Conservation (phyloP, 2,329 filamentous ascomycete genomes). For the Venturia oleaginea region DNA sequence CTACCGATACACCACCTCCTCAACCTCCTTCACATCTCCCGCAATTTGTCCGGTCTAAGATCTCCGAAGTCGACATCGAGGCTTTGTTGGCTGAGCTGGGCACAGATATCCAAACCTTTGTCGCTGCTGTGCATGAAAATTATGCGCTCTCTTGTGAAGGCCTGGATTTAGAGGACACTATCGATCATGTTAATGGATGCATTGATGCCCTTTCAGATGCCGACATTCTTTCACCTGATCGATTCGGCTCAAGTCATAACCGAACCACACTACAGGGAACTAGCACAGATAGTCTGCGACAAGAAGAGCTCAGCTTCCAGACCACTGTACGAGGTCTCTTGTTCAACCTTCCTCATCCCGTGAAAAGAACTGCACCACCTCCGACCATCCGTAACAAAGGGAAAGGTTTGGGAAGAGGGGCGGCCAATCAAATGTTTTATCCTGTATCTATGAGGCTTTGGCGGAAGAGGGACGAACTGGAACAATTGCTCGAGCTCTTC, state of each 20-base stretch:
- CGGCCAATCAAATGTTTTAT: constrained; percentile 71
- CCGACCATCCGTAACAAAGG: constrained; percentile 26
- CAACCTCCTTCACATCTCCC: constrained; percentile 40
- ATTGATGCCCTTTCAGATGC: constrained; percentile 80
- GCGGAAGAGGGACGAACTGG: constrained; percentile 73
- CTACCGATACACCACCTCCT: constrained; percentile 22
- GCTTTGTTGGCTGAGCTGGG: constrained; percentile 85
- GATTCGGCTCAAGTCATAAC: constrained; percentile 51
- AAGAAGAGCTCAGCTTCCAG: constrained; percentile 92
- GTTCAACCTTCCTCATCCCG: constrained; percentile 76
- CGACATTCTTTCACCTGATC: constrained; percentile 71
- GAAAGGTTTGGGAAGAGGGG: constrained; percentile 17
- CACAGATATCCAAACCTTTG: constrained; percentile 83
- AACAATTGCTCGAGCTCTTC: constrained; percentile 62
- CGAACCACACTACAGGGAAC: constrained; percentile 40
- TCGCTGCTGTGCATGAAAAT: constrained; percentile 88
- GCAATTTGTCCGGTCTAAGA: constrained; percentile 33
- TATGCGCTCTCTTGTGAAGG: constrained; percentile 75
- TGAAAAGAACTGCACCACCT: constrained; percentile 50
- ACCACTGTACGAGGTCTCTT: constrained; percentile 78
- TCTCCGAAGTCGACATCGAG: constrained; percentile 44
- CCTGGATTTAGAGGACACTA: constrained; percentile 49
- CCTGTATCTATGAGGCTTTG: constrained; percentile 77
- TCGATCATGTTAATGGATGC: constrained; percentile 76
- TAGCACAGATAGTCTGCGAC: constrained; percentile 64